Percentiles rank a stretch among this genome's conserved stretches.
Evolutionary conservation across 2,329 filamentous ascomycete species (phyloP).

Genomic region (Fusarium sp.): DNA sequence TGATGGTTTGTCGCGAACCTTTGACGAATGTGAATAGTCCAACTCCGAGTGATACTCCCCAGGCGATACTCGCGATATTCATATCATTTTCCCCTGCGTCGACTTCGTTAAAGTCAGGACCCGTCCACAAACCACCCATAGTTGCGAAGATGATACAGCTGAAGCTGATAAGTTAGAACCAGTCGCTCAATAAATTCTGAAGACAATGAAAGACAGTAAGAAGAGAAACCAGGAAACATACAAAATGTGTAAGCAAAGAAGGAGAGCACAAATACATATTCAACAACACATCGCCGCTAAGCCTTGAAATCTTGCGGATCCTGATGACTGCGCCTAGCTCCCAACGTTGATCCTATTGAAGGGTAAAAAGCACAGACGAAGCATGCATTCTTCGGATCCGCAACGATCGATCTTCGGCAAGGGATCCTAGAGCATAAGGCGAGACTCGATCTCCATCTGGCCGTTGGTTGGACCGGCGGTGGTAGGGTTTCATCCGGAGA

Average conservation of each 20-base stretch:
- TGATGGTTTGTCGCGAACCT: conserved; percentile 38
- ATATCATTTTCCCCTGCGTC: conserved; percentile 39
- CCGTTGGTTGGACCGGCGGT: conserved; percentile 9
- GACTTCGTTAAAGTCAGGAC: conserved; percentile 21
- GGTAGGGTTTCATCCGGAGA: not conserved
- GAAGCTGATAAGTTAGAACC: not conserved
- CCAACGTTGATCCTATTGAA: conserved; percentile 8
- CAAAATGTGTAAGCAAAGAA: not conserved
- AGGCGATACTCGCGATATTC: conserved; percentile 48
- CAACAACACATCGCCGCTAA: conserved; percentile 25
- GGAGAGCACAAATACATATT: conserved; percentile 35
- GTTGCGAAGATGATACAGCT: not conserved
- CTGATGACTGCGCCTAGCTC: not conserved
- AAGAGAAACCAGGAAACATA: not conserved
- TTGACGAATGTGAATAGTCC: conserved; percentile 45
- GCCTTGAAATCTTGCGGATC: conserved; percentile 13
- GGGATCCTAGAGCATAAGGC: conserved; percentile 15
- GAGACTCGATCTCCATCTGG: conserved; percentile 2
- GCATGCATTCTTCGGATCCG: conserved; percentile 39
- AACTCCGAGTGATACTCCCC: conserved; percentile 45
- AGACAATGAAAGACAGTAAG: not conserved
- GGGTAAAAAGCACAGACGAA: conserved; percentile 25
- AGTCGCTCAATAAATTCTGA: not conserved
- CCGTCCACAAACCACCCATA: conserved; percentile 40
- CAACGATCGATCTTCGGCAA: conserved; percentile 37